Conservation (phyloP, 1,139 yeast species). For the Blastobotrys arbuscula region DNA sequence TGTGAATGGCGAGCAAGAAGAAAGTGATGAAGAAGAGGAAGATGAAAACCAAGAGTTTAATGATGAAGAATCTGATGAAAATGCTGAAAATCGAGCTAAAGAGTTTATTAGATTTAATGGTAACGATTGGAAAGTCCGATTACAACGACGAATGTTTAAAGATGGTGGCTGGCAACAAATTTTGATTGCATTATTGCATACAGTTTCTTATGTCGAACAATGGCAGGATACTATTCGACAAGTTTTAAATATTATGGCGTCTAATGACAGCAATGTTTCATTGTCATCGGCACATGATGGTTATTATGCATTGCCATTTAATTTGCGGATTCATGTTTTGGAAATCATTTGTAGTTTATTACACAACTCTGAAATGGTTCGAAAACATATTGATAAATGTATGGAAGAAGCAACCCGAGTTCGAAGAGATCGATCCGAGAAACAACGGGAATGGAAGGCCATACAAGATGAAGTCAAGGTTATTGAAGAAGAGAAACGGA, state of each 20-base stretch:
- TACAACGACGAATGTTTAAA: slow-evolving; percentile 66
- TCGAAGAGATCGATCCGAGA: slow-evolving; percentile 65
- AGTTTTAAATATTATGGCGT: slow-evolving; percentile 52
- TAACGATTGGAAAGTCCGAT: slow-evolving; percentile 69
- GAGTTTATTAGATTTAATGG: slow-evolving; percentile 56
- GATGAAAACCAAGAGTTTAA: slow-evolving; percentile 19
- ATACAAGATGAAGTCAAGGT: slow-evolving; percentile 45
- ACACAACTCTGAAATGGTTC: slow-evolving; percentile 52
- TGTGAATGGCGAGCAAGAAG: slow-evolving; percentile 7
- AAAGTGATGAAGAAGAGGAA: slow-evolving; percentile 7
- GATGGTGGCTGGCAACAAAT: slow-evolving; percentile 86
- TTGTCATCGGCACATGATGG: slow-evolving; percentile 45
- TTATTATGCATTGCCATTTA: slow-evolving; percentile 48
- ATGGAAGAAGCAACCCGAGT: slow-evolving; percentile 58
- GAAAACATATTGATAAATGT: slow-evolving; percentile 62
- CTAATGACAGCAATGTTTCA: slow-evolving; percentile 46
- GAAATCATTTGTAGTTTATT: slow-evolving; percentile 54
- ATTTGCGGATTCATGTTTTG: slow-evolving; percentile 48
- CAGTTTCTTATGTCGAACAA: slow-evolving; percentile 52
- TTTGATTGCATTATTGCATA: slow-evolving; percentile 59
- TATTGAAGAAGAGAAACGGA: slow-evolving; percentile 30
- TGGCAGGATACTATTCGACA: slow-evolving; percentile 45
- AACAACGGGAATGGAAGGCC: slow-evolving; percentile 54
- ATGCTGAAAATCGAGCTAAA: slow-evolving; percentile 26
- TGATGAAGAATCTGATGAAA: slow-evolving; percentile 14